These are phyloP conservation scores for Nepenthes alata DNA, from an alignment of 179 eudicot species.

Conservation along the genomic window DNA sequence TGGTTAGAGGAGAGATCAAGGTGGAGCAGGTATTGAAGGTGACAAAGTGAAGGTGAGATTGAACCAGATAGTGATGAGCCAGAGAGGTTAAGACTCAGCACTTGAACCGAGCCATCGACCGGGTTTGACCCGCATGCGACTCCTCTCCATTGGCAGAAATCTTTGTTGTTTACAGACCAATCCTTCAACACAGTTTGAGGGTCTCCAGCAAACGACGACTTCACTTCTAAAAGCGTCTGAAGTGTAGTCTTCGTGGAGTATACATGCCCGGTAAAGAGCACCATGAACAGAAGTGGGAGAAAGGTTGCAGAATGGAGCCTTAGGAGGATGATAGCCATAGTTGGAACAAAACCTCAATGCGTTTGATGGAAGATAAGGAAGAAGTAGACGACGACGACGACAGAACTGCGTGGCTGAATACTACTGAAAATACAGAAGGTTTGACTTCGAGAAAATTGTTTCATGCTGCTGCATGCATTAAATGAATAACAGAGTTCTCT, in stretches of 20 bases:
- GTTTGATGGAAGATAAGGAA: not conserved
- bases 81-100: slow-evolving; percentile 53
- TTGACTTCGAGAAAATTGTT: not conserved
- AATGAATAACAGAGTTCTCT: not conserved
- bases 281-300: not conserved
- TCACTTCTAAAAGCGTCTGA: not conserved
- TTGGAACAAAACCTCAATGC: not conserved
- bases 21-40: slow-evolving; percentile 45
- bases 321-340: not conserved
- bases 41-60: slow-evolving; percentile 52
- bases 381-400: not conserved
- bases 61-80: slow-evolving; percentile 56
- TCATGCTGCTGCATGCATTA: not conserved
- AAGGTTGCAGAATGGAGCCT: not conserved
- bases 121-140: not conserved
- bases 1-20: slow-evolving; percentile 71
- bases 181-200: not conserved
- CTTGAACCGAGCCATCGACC: slow-evolving; percentile 21
- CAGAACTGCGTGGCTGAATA: not conserved
- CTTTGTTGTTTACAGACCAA: not conserved
- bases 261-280: not conserved
- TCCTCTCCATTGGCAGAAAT: slow-evolving; percentile 5
- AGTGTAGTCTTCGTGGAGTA: not conserved
- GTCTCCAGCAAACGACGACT: not conserved
- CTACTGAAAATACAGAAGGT: not conserved